Evolutionary conservation across 2,329 filamentous ascomycete species (phyloP).

Genomic region (Aspergillus ochraceus): DNA sequence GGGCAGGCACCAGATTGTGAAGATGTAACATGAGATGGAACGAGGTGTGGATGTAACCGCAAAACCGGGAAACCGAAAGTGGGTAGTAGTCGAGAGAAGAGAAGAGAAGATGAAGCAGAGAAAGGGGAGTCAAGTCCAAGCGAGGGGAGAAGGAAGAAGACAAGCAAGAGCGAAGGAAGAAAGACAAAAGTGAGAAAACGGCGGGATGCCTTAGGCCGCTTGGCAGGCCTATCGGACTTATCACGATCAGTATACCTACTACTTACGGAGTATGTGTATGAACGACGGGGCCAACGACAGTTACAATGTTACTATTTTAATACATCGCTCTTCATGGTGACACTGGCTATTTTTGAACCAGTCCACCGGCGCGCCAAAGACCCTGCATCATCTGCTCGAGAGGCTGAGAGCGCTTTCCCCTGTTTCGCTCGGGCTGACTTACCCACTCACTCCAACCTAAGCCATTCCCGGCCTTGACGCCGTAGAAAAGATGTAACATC

Average conservation of each 20-base stretch:
- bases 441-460: background rate
- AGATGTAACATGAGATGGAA: background rate
- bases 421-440: background rate
- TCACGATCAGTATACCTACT: too few relatives aligned
- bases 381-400: background rate
- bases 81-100: background rate
- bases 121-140: background rate
- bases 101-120: background rate
- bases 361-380: background rate
- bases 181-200: background rate
- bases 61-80: background rate
- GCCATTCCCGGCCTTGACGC: background rate
- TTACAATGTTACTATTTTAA: background rate
- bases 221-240: background rate
- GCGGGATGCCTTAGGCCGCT: background rate
- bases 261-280: too few relatives aligned
- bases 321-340: background rate
- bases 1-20: background rate
- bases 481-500: background rate
- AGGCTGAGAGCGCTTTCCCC: background rate
- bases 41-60: background rate
- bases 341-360: background rate
- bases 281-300: too few relatives aligned
- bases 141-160: background rate
- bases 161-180: conserved; percentile 2